Percentiles rank a stretch among this genome's conserved stretches.
These are phyloP conservation scores for Cadophora sp. DNA, from an alignment of 2,329 filamentous ascomycete species.

Conservation along the genomic window DNA sequence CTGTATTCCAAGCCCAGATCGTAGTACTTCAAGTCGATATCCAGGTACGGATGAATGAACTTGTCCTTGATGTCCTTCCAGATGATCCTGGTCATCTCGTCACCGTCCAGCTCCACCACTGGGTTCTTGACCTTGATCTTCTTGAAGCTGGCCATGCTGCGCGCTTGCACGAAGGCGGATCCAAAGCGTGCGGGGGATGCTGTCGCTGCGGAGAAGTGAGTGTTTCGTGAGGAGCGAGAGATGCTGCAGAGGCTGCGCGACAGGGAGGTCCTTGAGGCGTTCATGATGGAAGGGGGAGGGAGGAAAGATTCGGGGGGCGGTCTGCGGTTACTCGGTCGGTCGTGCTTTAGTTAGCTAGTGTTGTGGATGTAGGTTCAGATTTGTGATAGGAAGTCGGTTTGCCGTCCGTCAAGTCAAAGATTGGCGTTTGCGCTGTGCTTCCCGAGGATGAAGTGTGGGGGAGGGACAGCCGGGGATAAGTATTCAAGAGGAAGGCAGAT, in stretches of 20 bases:
- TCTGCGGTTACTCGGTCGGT: conserved; percentile 8
- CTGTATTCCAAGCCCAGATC: conserved; percentile 93
- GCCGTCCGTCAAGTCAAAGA: conserved; percentile 14
- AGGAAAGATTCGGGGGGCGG: conserved; percentile 6
- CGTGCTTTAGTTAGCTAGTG: conserved; percentile 11
- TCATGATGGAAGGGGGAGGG: conserved; percentile 28
- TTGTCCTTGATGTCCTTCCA: conserved; percentile 99
- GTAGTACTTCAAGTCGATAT: conserved; percentile 98
- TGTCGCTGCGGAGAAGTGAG: neutral
- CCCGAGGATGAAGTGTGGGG: conserved; percentile 9
- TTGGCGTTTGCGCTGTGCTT: conserved; percentile 6
- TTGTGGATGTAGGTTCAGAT: conserved; percentile 4
- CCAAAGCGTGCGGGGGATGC: conserved; percentile 30
- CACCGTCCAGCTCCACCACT: conserved; percentile 94
- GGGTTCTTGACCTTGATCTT: conserved; percentile 99
- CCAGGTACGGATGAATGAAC: conserved; percentile 95
- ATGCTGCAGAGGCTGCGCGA: conserved; percentile 26
- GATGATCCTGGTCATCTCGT: conserved; percentile 98
- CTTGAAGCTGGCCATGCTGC: conserved; percentile 63
- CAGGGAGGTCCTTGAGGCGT: conserved; percentile 24
- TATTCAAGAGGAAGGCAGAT: neutral
- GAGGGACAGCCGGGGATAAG: conserved; percentile 14
- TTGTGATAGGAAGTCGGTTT: conserved; percentile 15
- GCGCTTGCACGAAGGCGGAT: conserved; percentile 43
- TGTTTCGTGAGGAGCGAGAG: neutral